phyloP scores from a whole-genome alignment of 768 basidiomycete species.

The Lanmaoa pseudosensibilis region DNA sequence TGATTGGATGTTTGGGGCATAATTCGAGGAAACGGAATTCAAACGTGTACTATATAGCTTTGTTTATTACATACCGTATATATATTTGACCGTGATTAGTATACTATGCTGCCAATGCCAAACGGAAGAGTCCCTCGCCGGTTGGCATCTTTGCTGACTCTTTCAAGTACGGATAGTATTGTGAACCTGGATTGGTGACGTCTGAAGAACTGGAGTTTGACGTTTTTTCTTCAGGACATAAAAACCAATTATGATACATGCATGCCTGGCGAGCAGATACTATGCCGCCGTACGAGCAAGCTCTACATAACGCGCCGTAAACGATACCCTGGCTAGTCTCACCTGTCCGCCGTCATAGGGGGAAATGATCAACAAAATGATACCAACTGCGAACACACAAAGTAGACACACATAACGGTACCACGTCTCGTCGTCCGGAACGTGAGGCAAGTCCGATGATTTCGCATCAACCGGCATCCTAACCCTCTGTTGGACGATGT shows the following conservation, averaged over 20 bases:
- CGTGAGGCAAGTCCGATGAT: constrained; percentile 34
- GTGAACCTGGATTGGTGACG: background rate
- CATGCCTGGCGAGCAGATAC: background rate
- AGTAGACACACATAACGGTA: constrained; percentile 31
- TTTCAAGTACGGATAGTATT: background rate
- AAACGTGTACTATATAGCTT: constrained; percentile 18
- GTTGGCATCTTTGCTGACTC: background rate
- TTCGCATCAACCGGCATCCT: constrained; percentile 31
- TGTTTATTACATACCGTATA: constrained; percentile 9
- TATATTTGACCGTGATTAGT: constrained; percentile 26
- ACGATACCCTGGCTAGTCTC: constrained; percentile 15
- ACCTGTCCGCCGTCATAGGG: constrained; percentile 5
- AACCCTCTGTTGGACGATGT: constrained; percentile 8
- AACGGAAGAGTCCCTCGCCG: no score
- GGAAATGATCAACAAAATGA: background rate
- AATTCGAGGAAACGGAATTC: background rate
- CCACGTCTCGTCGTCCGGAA: constrained; percentile 38
- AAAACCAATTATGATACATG: background rate
- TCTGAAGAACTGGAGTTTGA: background rate
- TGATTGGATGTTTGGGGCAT: background rate
- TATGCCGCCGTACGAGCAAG: constrained; percentile 11
- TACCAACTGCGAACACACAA: background rate
- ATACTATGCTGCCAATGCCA: constrained; percentile 4
- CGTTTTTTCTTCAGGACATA: background rate
- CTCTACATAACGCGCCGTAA: constrained; percentile 23